These are phyloP conservation scores for Fomitopsis serialis DNA, from an alignment of 768 basidiomycete genomes.

Conservation along the genomic window DNA sequence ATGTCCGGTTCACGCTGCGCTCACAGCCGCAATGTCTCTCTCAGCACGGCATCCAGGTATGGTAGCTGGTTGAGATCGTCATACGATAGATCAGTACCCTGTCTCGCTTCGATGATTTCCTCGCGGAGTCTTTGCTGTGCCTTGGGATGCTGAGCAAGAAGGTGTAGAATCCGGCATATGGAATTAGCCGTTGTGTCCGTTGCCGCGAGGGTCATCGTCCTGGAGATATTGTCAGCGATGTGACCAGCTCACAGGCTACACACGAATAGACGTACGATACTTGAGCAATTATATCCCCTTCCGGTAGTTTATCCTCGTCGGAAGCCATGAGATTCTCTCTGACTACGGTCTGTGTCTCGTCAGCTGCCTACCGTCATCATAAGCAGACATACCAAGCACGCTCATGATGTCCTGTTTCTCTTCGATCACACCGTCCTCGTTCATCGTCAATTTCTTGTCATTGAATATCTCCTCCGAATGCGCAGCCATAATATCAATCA, in stretches of 20 bases:
- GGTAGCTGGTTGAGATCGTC: constrained; percentile 29
- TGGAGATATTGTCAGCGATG: constrained; percentile 3
- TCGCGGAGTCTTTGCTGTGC: constrained; percentile 28
- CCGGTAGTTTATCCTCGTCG: constrained; percentile 7
- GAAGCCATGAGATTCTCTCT: constrained; percentile 10
- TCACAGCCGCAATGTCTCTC: constrained; percentile 49
- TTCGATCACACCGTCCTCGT: constrained; percentile 29
- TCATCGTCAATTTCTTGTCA: constrained; percentile 31
- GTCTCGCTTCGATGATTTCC: constrained; percentile 11
- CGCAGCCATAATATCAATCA: constrained; percentile 28
- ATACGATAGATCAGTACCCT: constrained; percentile 26
- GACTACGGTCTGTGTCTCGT: constrained; percentile 6
- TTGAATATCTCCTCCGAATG: constrained; percentile 32
- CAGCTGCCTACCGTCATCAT: too few species aligned
- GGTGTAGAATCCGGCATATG: constrained; percentile 12
- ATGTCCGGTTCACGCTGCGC: not conserved
- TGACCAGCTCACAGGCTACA: too few species aligned
- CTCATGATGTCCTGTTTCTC: constrained; percentile 43
- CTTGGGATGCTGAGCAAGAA: constrained; percentile 23
- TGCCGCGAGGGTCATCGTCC: constrained; percentile 17
- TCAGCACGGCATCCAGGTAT: constrained; percentile 59
- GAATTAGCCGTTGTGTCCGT: constrained; percentile 22
- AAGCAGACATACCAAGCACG: constrained; percentile 33
- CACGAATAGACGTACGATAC: constrained; percentile 7
- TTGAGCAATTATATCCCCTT: constrained; percentile 11